A percentile compares a stretch with the other conserved stretches of the same genome.
These are phyloP conservation scores for Barnettozyma vustinii DNA, from an alignment of 805 yeast species.

Conservation along the genomic window DNA sequence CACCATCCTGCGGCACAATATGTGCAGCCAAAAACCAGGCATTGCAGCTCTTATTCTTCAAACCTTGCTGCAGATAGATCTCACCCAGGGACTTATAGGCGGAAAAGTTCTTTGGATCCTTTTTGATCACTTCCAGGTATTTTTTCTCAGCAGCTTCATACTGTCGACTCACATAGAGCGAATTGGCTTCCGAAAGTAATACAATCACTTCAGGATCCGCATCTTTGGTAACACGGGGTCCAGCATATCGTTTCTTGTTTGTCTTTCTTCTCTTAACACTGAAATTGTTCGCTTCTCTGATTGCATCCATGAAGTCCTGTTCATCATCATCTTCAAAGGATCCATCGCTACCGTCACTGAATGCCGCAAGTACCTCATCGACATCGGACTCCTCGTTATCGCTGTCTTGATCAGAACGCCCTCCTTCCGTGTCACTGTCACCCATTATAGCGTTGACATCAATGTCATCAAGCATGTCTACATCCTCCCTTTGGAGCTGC, in stretches of 20 bases:
- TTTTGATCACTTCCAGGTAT: slow-evolving; percentile 66
- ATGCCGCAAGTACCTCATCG: slow-evolving; percentile 32
- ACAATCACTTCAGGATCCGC: slow-evolving; percentile 69
- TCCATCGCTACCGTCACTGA: slow-evolving; percentile 31
- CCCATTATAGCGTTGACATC: slow-evolving; percentile 28
- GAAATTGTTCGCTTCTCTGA: slow-evolving; percentile 65
- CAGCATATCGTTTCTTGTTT: slow-evolving; percentile 30
- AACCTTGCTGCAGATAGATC: slow-evolving; percentile 64
- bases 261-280: slow-evolving; percentile 37
- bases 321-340: slow-evolving; percentile 36
- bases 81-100: slow-evolving; percentile 90
- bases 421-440: slow-evolving; percentile 12
- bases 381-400: slow-evolving; percentile 15
- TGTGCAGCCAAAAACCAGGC: slow-evolving; percentile 82
- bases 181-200: slow-evolving; percentile 68
- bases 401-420: slow-evolving; percentile 14
- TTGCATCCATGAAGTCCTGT: slow-evolving; percentile 50
- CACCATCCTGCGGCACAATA: slow-evolving; percentile 67
- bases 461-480: slow-evolving; percentile 22
- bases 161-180: slow-evolving; percentile 66
- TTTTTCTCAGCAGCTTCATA: slow-evolving; percentile 51
- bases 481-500: slow-evolving; percentile 4
- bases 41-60: slow-evolving; percentile 66
- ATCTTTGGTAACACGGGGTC: slow-evolving; percentile 33
- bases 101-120: slow-evolving; percentile 70